These are phyloP conservation scores for Pinus albicaulis DNA, from an alignment of 75 land plant species.

Conservation along the genomic window DNA sequence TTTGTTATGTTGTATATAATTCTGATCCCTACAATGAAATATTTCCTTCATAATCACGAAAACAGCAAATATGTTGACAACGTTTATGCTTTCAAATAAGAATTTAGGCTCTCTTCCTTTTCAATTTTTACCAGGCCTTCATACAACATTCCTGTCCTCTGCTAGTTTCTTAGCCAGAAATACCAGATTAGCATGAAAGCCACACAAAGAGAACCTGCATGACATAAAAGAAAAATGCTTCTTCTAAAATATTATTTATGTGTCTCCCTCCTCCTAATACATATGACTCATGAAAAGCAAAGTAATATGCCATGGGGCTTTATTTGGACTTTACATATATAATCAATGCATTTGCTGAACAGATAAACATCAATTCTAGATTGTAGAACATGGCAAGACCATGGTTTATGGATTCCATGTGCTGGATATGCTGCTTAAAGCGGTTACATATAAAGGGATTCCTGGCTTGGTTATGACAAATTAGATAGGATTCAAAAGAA, in stretches of 20 bases:
- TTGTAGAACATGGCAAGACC: neutral
- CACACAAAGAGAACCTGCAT: neutral
- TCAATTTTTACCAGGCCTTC: neutral
- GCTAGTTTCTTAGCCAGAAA: neutral
- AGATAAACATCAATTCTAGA: neutral
- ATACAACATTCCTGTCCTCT: neutral
- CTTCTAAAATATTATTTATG: neutral
- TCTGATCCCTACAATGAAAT: neutral
- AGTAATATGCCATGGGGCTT: neutral
- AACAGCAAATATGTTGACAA: neutral
- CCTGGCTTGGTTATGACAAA: neutral
- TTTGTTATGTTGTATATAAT: neutral
- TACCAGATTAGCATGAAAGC: neutral
- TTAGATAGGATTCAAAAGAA: neutral
- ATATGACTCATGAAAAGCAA: neutral
- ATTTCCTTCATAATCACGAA: neutral
- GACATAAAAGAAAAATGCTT: neutral
- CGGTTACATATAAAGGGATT: neutral
- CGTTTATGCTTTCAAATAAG: neutral
- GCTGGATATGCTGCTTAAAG: neutral
- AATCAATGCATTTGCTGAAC: neutral
- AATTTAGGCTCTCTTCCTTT: neutral
- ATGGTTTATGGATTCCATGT: neutral
- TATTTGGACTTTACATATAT: neutral
- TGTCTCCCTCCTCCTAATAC: neutral